Base-by-base conservation (phyloP, 2,329 filamentous ascomycete genomes). In the Pseudophaeomoniella oleicola region DNA sequence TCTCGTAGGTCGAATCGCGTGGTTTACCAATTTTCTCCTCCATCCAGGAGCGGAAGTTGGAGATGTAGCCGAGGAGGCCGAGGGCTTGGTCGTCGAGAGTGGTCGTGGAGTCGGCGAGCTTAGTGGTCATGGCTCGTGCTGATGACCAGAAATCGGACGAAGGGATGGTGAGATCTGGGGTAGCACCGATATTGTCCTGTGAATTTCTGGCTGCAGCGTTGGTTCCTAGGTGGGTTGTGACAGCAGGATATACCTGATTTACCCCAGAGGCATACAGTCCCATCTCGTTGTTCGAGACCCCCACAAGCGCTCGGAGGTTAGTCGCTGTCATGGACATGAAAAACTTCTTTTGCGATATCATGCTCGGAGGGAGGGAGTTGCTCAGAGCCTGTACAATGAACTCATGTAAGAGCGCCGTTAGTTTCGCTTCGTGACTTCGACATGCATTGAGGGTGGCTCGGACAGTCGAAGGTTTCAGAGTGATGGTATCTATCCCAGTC, bases 371-470 rank as follows among this genome's bases (percentile, higher is more conserved):
- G 29, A 64, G 33, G 2, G 46, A 46, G 14, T 44, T 46, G 39
- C 55, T 53, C 14, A 67, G 42, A 1, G 55, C 56, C 2, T 56
- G 52, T n/a, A 55, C 48, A 16, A 62, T 51, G 6, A 67, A 33
- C 16, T 61, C 55, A 18, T 60, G 54, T 3, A 67, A 39, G 0
- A 60, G 42, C 3, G 52, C 60, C 0, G 64, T 67, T 17, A 68
- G 46, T 32, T 60, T 64, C 12, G 56, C 46, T 15, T 48, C 47
- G 15, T 62, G 51, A 1, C 16, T 40, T 34, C 58, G 51, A 31
- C 57, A 56, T 0, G 34, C 38, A 2, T 36, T 31, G 1, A 66
- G 40, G 4, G 52, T 52, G 1, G 43, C 44, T 2, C 45, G 30
- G 0, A 64, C 35, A 0, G 48, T 45, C 0, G 39, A 19, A 1